Conservation (phyloP, 2,329 filamentous ascomycete genomes). For the Neurospora sp. region DNA sequence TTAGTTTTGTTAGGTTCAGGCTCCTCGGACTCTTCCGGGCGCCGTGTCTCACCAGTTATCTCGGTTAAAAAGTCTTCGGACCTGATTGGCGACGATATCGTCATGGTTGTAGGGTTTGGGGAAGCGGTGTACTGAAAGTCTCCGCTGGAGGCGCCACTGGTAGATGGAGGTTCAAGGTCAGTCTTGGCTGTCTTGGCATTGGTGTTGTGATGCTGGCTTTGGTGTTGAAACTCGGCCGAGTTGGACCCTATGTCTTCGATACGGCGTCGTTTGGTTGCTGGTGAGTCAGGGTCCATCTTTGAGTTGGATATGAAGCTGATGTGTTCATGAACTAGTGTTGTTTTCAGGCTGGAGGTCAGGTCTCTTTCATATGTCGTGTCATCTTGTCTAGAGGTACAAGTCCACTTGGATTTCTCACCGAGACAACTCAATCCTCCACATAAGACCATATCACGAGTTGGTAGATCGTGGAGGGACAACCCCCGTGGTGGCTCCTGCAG, state of each 20-base stretch:
- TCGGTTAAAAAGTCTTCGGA: not conserved
- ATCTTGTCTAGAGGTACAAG: not conserved
- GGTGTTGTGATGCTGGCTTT: not conserved
- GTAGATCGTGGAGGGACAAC: not conserved
- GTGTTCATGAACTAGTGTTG: not conserved
- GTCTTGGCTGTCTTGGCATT: not conserved
- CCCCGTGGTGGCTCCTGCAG: too few relatives aligned
- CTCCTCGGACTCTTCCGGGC: not conserved
- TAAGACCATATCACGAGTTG: not conserved
- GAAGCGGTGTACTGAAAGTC: not conserved
- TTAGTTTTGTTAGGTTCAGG: not conserved
- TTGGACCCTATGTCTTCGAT: not conserved
- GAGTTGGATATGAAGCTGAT: not conserved
- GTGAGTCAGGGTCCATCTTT: not conserved
- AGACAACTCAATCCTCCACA: not conserved
- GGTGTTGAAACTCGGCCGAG: not conserved
- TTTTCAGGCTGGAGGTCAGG: not conserved
- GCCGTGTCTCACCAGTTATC: not conserved
- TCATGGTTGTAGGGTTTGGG: not conserved
- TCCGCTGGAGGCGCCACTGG: not conserved
- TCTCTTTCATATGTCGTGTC: not conserved
- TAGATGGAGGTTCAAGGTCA: not conserved
- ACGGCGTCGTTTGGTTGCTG: not conserved
- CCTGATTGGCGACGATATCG: not conserved
- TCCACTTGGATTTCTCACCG: not conserved